Evolutionary conservation across 257 asterid genomes (phyloP).

Genomic region (Solanum medicagineum): DNA sequence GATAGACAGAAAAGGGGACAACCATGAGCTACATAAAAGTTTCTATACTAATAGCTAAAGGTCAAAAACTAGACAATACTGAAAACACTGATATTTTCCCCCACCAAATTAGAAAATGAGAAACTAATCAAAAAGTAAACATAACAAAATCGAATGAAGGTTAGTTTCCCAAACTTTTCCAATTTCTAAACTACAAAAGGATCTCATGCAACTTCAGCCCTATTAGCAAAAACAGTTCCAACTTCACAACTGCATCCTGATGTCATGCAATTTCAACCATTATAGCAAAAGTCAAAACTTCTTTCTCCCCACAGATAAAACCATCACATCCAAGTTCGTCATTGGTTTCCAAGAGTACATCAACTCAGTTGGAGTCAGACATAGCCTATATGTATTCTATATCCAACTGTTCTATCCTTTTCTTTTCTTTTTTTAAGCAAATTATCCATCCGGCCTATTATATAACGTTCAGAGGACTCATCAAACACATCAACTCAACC

Average conservation of each 20-base stretch:
- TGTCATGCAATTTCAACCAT: not conserved
- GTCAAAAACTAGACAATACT: not conserved
- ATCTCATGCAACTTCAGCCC: not conserved
- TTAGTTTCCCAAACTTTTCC: not conserved
- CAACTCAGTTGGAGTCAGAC: not conserved
- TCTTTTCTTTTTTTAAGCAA: not conserved
- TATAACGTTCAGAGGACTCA: not conserved
- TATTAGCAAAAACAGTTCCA: not conserved
- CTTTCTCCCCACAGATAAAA: not conserved
- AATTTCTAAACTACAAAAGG: not conserved
- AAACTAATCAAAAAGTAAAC: not conserved
- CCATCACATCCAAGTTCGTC: not conserved
- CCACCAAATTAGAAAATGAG: not conserved
- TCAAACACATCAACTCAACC: not conserved
- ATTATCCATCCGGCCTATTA: not conserved
- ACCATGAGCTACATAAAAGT: not conserved
- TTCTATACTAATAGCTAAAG: not conserved
- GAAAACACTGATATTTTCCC: not conserved
- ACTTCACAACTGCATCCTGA: not conserved
- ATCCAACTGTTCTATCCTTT: not conserved
- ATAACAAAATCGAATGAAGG: not conserved
- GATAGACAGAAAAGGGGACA: not conserved
- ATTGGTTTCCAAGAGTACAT: not conserved
- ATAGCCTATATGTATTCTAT: not conserved
- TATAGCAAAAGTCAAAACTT: not conserved